phyloP scores from a whole-genome alignment of 108 stramenopile species.

The Fistulifera pelliculosa region DNA sequence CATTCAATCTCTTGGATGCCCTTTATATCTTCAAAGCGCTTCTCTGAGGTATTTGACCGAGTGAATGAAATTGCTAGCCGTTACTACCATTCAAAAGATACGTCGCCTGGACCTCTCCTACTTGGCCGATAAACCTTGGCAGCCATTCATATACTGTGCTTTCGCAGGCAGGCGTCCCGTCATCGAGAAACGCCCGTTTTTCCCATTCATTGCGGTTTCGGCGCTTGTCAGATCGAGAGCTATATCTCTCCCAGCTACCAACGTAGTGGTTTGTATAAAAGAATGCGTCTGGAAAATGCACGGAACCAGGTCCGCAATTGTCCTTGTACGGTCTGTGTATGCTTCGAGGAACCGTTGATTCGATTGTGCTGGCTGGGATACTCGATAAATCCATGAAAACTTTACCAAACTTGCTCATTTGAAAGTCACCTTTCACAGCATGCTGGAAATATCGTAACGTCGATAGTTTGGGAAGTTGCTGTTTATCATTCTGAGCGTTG shows the following conservation, averaged over 20 bases:
- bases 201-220: slow-evolving; percentile 18
- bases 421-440: slow-evolving; percentile 28
- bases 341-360: no score
- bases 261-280: slow-evolving; percentile 27
- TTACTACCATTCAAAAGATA: slow-evolving; percentile 8
- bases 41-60: no score
- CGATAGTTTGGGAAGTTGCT: slow-evolving; percentile 6
- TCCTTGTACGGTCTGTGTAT: slow-evolving; percentile 27
- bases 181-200: slow-evolving; percentile 13
- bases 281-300: neutral
- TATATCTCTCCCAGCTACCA: slow-evolving; percentile 33
- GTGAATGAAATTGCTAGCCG: neutral
- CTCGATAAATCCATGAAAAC: slow-evolving; percentile 43
- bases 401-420: slow-evolving; percentile 38
- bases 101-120: slow-evolving; percentile 8
- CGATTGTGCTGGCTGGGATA: slow-evolving; percentile 15
- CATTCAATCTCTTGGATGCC: no score
- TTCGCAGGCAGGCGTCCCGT: slow-evolving; percentile 10
- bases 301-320: slow-evolving; percentile 14
- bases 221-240: slow-evolving; percentile 12
- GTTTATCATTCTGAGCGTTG: slow-evolving; percentile 2
- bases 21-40: no score
- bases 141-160: slow-evolving; percentile 15
- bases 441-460: slow-evolving; percentile 45
- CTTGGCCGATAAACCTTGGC: slow-evolving; percentile 1